Percentiles rank a stretch among this genome's conserved stretches.
These are phyloP conservation scores for Cladosporium sp. DNA, from an alignment of 2,329 filamentous ascomycete genomes.

Conservation along the genomic window DNA sequence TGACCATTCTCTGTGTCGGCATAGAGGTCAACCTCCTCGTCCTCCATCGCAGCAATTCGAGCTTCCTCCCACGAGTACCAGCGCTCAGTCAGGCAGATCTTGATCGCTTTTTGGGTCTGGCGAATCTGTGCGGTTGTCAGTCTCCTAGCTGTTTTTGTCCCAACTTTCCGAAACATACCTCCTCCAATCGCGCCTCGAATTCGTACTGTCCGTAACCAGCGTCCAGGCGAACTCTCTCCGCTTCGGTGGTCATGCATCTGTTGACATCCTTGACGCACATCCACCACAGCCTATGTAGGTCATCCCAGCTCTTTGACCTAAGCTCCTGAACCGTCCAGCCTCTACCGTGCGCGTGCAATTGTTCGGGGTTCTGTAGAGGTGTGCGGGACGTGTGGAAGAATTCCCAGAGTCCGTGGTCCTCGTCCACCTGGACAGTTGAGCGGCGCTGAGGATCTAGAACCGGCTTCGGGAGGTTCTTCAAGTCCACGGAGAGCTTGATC, in stretches of 20 bases:
- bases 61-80: constrained; percentile 87
- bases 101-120: constrained; percentile 77
- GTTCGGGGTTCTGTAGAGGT: constrained; percentile 69
- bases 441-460: constrained; percentile 60
- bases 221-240: constrained; percentile 66
- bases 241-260: constrained; percentile 73
- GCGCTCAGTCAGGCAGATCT: constrained; percentile 81
- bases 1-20: constrained; percentile 9
- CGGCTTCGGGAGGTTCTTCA: constrained; percentile 72
- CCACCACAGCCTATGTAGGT: constrained; percentile 93
- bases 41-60: constrained; percentile 61
- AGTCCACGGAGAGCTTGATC: constrained; percentile 67
- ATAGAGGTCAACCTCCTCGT: constrained; percentile 65
- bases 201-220: constrained; percentile 75
- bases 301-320: constrained; percentile 86
- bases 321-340: constrained; percentile 85
- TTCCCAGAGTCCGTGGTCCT: constrained; percentile 84
- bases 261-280: constrained; percentile 89
- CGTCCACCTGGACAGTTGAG: constrained; percentile 58
- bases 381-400: constrained; percentile 78
- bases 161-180: constrained; percentile 54
- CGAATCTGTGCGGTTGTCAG: constrained; percentile 58
- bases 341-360: constrained; percentile 72
- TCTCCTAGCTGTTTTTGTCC: neutral
- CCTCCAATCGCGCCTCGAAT: constrained; percentile 60